A percentile compares a stretch with the other conserved stretches of the same genome.
Conservation (phyloP, 768 basidiomycete species). For the Tremella yokohamensis region DNA sequence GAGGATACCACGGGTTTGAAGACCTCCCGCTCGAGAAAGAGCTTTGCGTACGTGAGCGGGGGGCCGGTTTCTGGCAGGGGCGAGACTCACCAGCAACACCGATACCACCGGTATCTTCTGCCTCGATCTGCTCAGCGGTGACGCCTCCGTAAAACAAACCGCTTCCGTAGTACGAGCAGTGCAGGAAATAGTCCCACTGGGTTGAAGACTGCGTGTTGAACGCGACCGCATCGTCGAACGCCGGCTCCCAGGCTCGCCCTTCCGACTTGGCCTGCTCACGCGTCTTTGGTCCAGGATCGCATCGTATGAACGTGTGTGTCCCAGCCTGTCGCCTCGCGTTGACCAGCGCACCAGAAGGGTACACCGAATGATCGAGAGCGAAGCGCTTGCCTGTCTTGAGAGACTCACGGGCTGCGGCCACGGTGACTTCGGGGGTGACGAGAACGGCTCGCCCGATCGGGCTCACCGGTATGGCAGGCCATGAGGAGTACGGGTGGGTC, state of each 20-base stretch:
- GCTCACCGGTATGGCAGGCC: conserved; percentile 13
- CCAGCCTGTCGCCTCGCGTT: background rate
- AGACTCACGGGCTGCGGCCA: background rate
- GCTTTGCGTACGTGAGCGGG: conserved; percentile 1
- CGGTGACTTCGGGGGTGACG: conserved; percentile 13
- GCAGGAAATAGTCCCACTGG: conserved; percentile 19
- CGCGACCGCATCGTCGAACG: conserved; percentile 14
- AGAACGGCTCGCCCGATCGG: conserved; percentile 12
- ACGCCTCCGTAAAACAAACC: conserved; percentile 17
- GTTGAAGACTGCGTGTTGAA: conserved; percentile 14
- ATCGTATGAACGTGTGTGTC: background rate
- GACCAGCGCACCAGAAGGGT: conserved; percentile 7
- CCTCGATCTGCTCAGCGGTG: conserved; percentile 10
- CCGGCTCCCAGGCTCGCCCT: conserved; percentile 6
- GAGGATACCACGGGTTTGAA: conserved; percentile 14
- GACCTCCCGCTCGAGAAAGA: conserved; percentile 13
- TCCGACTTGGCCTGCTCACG: background rate
- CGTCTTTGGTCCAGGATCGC: conserved; percentile 4
- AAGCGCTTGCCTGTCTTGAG: conserved; percentile 14
- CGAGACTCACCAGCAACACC: conserved; percentile 15
- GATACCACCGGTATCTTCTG: conserved; percentile 13
- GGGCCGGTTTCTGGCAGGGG: too few species aligned
- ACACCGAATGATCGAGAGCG: conserved; percentile 15
- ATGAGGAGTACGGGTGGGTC: conserved; percentile 14
- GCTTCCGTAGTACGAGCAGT: conserved; percentile 9